Evolutionary conservation across 768 basidiomycete species (phyloP), one percentile per base, ranked within the genome.

Genomic region (Hemileccinum impolitum): DNA sequence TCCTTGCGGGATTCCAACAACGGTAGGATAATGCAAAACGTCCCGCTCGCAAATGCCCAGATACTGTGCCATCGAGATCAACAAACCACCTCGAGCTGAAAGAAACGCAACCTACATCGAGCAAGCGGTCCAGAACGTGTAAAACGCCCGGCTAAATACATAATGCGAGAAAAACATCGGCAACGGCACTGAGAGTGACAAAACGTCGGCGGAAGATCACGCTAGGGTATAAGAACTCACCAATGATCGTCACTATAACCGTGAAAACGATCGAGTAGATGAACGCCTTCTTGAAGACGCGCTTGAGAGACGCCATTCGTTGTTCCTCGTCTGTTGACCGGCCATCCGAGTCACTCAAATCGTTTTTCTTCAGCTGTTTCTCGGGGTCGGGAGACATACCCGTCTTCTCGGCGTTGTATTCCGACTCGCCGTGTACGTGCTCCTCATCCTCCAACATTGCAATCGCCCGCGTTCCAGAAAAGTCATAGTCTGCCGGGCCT

Each of bases 131-230:
- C 70, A 73, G 49, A 72, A 73, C 34, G 51, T 58, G 45, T 60
- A 72, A 55, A 72, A 74, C 23, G 52, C 52, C 35, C 62, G 62
- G 37, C 64, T 68, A 42, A 68, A 71, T 10, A 72, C 45, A 43
- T 73, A 67, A 43, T 65, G 62, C 45, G 69, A 68, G 57, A 72
- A 72, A 49, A 71, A 68, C 69, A 70, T 65, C 12, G 71, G 73
- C 10, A 74, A 45, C 2, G 72, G 72, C 1, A 71, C 69, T 70
- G 30, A 23, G 23, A 23, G 23, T 31, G 42, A 40, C 40, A 26
- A 43, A 46, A 57, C 34, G 30, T 46, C 23, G 30, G 15, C 15
- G 13, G 15, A 28, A n/a, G 3, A 42, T 6, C 15, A 32, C 37
- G 23, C 28, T 3, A 13, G 26, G 17, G 21, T n/a, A 41, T 26